Conservation (phyloP, 2,329 filamentous ascomycete species). For the Boeremia lycopersici region DNA sequence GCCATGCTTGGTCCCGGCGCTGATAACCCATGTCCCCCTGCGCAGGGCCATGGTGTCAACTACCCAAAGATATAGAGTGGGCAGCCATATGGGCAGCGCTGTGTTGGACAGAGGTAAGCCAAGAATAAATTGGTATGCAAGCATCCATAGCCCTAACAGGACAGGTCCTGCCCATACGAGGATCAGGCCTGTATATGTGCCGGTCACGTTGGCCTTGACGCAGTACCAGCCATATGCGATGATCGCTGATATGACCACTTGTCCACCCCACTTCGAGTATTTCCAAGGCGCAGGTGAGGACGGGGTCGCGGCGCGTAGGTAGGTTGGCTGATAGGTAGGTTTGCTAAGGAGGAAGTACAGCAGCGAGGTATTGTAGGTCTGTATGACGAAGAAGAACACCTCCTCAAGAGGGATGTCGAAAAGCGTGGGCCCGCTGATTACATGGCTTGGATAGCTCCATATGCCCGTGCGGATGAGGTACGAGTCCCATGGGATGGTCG, state of each 20-base stretch:
- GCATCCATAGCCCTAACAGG: constrained; percentile 65
- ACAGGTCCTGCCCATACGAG: constrained; percentile 72
- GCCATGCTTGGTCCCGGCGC: constrained; percentile 69
- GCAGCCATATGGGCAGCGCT: constrained; percentile 63
- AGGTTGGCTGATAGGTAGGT: constrained; percentile 61
- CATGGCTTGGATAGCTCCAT: constrained; percentile 73
- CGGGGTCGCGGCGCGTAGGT: constrained; percentile 53
- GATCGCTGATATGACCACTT: constrained; percentile 54
- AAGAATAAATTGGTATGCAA: constrained; percentile 69
- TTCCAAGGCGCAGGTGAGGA: constrained; percentile 42
- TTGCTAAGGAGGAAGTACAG: constrained; percentile 72
- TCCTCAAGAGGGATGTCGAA: constrained; percentile 73
- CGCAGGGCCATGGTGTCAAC: constrained; percentile 72
- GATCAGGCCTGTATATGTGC: constrained; percentile 73
- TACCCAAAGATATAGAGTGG: constrained; percentile 73
- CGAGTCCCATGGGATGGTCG: constrained; percentile 78
- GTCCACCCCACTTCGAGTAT: constrained; percentile 54
- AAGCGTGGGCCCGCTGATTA: constrained; percentile 66
- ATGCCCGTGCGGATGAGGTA: constrained; percentile 71
- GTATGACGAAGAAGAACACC: constrained; percentile 77
- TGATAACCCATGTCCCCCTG: constrained; percentile 75
- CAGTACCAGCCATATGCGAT: constrained; percentile 55
- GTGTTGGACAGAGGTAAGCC: constrained; percentile 64
- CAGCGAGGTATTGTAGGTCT: constrained; percentile 74
- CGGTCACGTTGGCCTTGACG: constrained; percentile 54